phyloP scores from a whole-genome alignment of 1,284 basidiomycete species.

The Quambalaria eucalypti region DNA sequence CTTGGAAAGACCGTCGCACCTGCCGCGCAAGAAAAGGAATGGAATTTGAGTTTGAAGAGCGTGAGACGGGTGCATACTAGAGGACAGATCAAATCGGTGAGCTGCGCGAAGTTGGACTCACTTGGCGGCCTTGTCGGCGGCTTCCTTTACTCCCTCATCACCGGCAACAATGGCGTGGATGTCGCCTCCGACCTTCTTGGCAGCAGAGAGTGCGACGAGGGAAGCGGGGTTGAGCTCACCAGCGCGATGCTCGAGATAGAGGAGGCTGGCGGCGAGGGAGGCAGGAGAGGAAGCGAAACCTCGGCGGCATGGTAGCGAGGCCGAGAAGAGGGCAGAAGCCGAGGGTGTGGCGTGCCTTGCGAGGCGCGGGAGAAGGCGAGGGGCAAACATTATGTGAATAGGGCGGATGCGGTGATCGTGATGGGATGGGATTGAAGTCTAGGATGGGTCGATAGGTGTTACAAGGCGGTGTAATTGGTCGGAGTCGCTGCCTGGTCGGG shows the following conservation, averaged over 20 bases:
- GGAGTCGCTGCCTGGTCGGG: not conserved
- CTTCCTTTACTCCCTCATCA: conserved; percentile 61
- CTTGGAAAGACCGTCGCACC: conserved; percentile 52
- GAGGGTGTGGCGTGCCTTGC: conserved; percentile 6
- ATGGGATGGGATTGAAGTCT: not conserved
- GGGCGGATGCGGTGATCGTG: not conserved
- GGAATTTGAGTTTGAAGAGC: not conserved
- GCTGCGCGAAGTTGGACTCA: conserved; percentile 46
- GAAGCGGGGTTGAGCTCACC: conserved; percentile 74
- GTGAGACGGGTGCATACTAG: not conserved
- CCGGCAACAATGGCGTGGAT: conserved; percentile 82
- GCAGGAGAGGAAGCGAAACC: conserved; percentile 33
- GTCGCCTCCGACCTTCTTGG: conserved; percentile 68
- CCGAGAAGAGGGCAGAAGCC: conserved; percentile 5
- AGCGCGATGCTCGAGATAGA: conserved; percentile 77
- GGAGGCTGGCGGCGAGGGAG: conserved; percentile 54
- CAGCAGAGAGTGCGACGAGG: conserved; percentile 83
- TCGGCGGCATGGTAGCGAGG: conserved; percentile 16
- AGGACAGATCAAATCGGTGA: not conserved
- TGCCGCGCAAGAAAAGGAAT: conserved; percentile 18
- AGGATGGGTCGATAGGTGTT: too few relatives aligned
- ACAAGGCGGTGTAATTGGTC: not conserved
- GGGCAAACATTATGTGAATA: conserved; percentile 20
- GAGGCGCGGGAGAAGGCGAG: conserved; percentile 15
- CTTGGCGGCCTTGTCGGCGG: conserved; percentile 72